A percentile compares a stretch with the other conserved stretches of the same genome.
Evolutionary conservation across 1,284 basidiomycete genomes (phyloP).

Genomic region (Rhizoctonia solani): DNA sequence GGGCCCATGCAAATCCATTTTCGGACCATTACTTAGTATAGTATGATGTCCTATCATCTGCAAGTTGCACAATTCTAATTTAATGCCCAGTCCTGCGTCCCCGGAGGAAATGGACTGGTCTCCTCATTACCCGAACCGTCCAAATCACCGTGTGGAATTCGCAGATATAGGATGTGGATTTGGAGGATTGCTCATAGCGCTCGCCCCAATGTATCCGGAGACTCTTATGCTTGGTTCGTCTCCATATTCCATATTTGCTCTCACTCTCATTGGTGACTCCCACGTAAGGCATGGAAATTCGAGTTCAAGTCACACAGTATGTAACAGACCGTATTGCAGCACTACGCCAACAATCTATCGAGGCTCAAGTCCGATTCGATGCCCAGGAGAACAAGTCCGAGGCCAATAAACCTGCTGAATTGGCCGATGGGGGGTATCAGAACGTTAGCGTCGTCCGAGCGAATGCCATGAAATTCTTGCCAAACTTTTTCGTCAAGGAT

Average conservation of each 20-base stretch:
- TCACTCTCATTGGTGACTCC: constrained; percentile 21
- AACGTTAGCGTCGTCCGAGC: constrained; percentile 95
- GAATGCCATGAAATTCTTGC: constrained; percentile 98
- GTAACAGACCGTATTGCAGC: constrained; percentile 93
- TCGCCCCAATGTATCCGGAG: constrained; percentile 91
- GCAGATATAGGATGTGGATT: constrained; percentile 99
- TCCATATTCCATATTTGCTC: neutral
- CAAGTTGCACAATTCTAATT: neutral
- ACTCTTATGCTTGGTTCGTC: constrained; percentile 90
- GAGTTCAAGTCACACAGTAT: constrained; percentile 95
- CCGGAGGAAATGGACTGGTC: constrained; percentile 85
- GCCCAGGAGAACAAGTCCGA: constrained; percentile 22
- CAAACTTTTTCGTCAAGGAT: constrained; percentile 92
- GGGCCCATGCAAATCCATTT: constrained; percentile 98
- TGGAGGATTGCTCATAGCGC: constrained; percentile 87
- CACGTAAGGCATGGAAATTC: constrained; percentile 90
- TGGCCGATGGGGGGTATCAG: constrained; percentile 52
- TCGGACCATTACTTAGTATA: constrained; percentile 93
- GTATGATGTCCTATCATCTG: constrained; percentile 43
- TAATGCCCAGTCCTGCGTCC: constrained; percentile 61
- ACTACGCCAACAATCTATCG: constrained; percentile 55
- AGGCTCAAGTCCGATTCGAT: constrained; percentile 31
- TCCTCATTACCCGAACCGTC: constrained; percentile 79
- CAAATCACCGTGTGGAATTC: constrained; percentile 71
- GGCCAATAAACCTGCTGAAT: constrained; percentile 29